Evolutionary conservation across 768 basidiomycete genomes (phyloP), one percentile per base, ranked within the genome.

Genomic region (Lactarius trivialis): DNA sequence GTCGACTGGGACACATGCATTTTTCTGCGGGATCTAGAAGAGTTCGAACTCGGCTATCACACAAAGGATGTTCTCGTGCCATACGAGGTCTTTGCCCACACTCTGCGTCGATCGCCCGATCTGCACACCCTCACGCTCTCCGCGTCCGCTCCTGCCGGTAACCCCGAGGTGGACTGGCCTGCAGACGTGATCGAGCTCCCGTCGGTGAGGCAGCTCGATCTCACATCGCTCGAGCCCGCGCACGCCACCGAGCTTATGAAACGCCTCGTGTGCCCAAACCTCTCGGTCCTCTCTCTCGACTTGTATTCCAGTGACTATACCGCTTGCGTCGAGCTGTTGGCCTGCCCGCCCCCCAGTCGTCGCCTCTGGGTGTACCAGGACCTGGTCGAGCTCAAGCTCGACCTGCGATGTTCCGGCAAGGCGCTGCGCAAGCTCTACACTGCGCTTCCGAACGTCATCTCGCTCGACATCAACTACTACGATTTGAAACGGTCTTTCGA

Each of bases 41-140:
- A 81, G 17, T 69, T 90, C 24, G 81, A 86, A 66, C 74, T 90
- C 45, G 80, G 83, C 0, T 89, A 80, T 73, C 87, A 88, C 67
- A 71, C 79, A 8, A 75, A 78, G 32, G 82, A 86, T n/a, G n/a
- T n/a, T n/a, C n/a, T n/a, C 68, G 85, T 85, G 15, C 76, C 79
- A 4, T 87, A 79, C 72, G 61, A 68, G 11, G 76, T 79, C 15
- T 85, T 90, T 65, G 68, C 72, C 30, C 69, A 77, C 33, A 82
- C 88, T 21, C 70, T 91, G 43, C 70, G 73, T 11, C 67, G 72
- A 26, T 85, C 84, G 4, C 81, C 87, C 3, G 73, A 80, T 41
- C 78, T 91, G 9, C 71, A 76, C 33, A 76, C 70, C 2, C 78
- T 91, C 59, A 76, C 76, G 3, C 74, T 91, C 9, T 77, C 75